Evolutionary conservation across 345 rosid genomes (phyloP), one percentile per base, ranked within the genome.

Genomic region (Pistacia integerrima): DNA sequence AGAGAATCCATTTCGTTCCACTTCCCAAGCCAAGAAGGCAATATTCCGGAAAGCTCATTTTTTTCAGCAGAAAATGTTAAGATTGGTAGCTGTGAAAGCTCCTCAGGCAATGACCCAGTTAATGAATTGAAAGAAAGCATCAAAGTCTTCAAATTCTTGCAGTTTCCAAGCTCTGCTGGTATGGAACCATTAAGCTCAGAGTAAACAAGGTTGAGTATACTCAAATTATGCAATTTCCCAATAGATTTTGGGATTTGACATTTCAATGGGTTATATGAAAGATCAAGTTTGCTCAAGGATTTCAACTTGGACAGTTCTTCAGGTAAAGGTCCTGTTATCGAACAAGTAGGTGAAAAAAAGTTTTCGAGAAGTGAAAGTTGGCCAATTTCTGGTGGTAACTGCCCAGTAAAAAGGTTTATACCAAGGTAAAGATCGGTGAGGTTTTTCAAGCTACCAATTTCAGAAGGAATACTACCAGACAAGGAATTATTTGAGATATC

Each of bases 211-310:
- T 88, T 88, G 69, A 96, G 70, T 28, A 88, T 82, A 20, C 64
- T 82, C 73, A 91, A 68, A 13, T 82, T 92, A 69, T 82, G 44
- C 60, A 96, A 69, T 78, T 87, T 76, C 20, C 97, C 99, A 0
- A 90, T 70, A 6, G 76, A 82, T 52, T 76, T 87, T 0, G 98
- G 97, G 28, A 93, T 86, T 2, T 88, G 68, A 80, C 88, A 88
- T 71, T 80, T 89, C 82, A 96, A 82, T 7, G 97, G 98, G 80
- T 96, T 96, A 64, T 90, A 80, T 6, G 98, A 96, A 69, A 96
- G 91, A 82, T 94, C 97, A 4, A 94, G 91, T 44, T 87, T 85
- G 38, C 69, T 82, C 0, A 96, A 81, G 1, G 84, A 75, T 16
- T 64, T 74, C 58, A 96, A 78, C 66, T 85, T 83, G 0, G 87